Percentiles rank a stretch among this genome's conserved stretches.
These are phyloP conservation scores for Lagenidium giganteum DNA, from an alignment of 352 stramenopile genomes.

Conservation along the genomic window DNA sequence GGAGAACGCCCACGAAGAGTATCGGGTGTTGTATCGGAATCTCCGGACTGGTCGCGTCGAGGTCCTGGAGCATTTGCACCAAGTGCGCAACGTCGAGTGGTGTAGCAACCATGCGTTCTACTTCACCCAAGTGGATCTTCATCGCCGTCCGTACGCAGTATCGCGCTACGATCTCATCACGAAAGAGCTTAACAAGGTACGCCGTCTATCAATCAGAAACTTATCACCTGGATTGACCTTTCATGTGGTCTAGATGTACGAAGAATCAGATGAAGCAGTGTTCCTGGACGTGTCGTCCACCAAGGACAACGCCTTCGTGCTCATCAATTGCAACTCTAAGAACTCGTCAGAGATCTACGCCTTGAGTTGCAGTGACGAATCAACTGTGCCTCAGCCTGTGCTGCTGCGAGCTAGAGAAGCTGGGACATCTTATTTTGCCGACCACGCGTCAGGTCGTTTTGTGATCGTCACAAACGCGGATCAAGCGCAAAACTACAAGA, in stretches of 20 bases:
- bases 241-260: constrained; percentile 44
- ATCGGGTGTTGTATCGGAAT: constrained; percentile 33
- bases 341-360: constrained; percentile 81
- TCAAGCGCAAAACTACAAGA: constrained; percentile 73
- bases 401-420: constrained; percentile 42
- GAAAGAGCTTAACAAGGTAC: constrained; percentile 44
- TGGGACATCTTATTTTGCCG: constrained; percentile 80
- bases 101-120: constrained; percentile 46
- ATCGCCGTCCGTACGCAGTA: constrained; percentile 56
- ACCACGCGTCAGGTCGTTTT: constrained; percentile 66
- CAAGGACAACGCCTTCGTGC: constrained; percentile 73
- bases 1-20: constrained; percentile 69
- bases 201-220: constrained; percentile 4
- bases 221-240: background rate
- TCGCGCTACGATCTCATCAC: constrained; percentile 55
- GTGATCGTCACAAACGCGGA: constrained; percentile 83
- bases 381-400: background rate
- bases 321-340: constrained; percentile 89
- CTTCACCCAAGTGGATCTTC: constrained; percentile 64
- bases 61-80: constrained; percentile 23
- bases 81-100: constrained; percentile 79
- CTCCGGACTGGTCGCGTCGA: constrained; percentile 24
- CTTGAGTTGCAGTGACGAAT: background rate
- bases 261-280: constrained; percentile 67
- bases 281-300: constrained; percentile 84